phyloP scores from a whole-genome alignment of 108 stramenopile species.

The Cylindrotheca fusiformis region DNA sequence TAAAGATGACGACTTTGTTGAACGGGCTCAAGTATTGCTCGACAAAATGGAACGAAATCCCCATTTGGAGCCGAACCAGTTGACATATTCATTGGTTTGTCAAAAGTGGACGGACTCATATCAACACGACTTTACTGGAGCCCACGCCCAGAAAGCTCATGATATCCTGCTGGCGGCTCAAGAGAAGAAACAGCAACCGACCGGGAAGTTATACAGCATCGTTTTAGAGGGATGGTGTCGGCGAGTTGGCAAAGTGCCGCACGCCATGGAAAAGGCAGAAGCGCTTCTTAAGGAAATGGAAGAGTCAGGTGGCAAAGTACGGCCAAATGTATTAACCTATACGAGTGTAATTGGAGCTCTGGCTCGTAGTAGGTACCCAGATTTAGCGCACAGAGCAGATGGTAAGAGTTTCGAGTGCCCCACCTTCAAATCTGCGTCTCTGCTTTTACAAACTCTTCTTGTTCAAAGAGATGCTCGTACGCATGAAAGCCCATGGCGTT shows the following conservation, averaged over 20 bases:
- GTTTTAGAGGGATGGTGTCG: conserved; percentile 44
- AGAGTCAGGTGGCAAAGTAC: conserved; percentile 1
- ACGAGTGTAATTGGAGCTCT: conserved; percentile 44
- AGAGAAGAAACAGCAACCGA: neutral
- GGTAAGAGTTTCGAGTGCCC: too few relatives aligned
- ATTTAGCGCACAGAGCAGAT: conserved; percentile 38
- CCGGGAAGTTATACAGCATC: conserved; percentile 36
- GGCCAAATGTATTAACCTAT: conserved; percentile 46
- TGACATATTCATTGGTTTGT: conserved; percentile 27
- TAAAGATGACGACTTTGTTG: neutral
- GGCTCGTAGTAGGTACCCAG: conserved; percentile 26
- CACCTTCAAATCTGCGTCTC: too few relatives aligned
- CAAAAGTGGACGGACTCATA: conserved; percentile 37
- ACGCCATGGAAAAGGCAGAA: conserved; percentile 36
- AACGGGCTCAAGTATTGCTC: conserved; percentile 26
- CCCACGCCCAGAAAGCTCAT: neutral
- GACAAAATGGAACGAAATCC: conserved; percentile 29
- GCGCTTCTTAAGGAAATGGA: conserved; percentile 35
- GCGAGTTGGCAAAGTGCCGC: conserved; percentile 20
- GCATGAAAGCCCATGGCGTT: conserved; percentile 57
- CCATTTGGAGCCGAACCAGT: conserved; percentile 20
- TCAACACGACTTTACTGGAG: neutral
- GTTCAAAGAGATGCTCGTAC: conserved; percentile 47
- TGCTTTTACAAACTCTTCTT: too few relatives aligned
- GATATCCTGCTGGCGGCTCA: neutral